phyloP scores from a whole-genome alignment of 2,329 filamentous ascomycete genomes.

The Zasmidium cellare region DNA sequence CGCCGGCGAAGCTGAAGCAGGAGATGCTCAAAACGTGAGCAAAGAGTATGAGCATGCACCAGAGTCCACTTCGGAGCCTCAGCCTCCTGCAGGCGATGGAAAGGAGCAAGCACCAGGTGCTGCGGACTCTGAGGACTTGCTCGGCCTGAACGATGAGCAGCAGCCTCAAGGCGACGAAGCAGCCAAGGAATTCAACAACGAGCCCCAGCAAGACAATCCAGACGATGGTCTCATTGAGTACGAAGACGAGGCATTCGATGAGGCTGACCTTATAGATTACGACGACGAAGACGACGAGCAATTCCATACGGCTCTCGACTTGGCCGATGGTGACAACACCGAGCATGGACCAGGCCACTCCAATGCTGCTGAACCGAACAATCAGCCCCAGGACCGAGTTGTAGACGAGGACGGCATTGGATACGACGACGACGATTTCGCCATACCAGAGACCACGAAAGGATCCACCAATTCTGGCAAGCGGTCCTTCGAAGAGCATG shows the following conservation, averaged over 20 bases:
- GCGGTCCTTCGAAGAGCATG: slow-evolving; percentile 33
- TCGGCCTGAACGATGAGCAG: slow-evolving; percentile 13
- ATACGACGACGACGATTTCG: slow-evolving; percentile 29
- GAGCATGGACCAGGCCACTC: slow-evolving; percentile 19
- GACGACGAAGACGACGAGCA: slow-evolving; percentile 16
- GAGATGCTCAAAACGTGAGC: background rate
- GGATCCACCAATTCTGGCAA: slow-evolving; percentile 28
- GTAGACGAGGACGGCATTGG: slow-evolving; percentile 26
- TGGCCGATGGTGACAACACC: slow-evolving; percentile 20
- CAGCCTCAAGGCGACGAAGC: slow-evolving; percentile 11
- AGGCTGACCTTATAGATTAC: slow-evolving; percentile 14
- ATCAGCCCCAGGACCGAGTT: slow-evolving; percentile 5
- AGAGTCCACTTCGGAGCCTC: background rate
- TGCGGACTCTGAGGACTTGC: slow-evolving; percentile 14
- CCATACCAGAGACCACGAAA: background rate
- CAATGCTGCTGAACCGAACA: slow-evolving; percentile 4
- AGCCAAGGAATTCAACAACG: slow-evolving; percentile 1
- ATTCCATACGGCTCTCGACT: slow-evolving; percentile 19
- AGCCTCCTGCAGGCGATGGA: background rate
- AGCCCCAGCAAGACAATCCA: slow-evolving; percentile 5
- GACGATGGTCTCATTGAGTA: slow-evolving; percentile 4
- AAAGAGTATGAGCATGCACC: background rate
- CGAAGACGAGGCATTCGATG: slow-evolving; percentile 7
- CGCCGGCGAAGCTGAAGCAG: background rate
- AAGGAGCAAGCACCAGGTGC: background rate